Evolutionary conservation across 768 basidiomycete species (phyloP).

Genomic region (Mycena indigotica): DNA sequence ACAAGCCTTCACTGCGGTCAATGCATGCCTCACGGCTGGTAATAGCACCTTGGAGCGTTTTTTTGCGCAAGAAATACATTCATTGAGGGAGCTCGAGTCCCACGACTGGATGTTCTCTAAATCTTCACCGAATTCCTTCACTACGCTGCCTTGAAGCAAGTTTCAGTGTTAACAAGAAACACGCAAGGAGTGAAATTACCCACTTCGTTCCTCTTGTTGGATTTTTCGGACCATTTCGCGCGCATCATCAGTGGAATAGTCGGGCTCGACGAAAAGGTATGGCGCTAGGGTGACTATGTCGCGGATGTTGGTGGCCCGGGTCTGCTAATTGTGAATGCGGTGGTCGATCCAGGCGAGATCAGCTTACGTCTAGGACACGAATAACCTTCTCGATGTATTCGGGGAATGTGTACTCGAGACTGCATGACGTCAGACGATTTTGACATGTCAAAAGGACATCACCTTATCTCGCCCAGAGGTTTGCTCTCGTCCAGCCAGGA

Average conservation of each 20-base stretch:
- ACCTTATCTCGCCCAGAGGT: slow-evolving; percentile 63
- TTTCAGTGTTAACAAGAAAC: slow-evolving; percentile 1
- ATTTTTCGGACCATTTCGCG: slow-evolving; percentile 51
- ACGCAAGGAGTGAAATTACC: slow-evolving; percentile 12
- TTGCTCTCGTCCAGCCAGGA: slow-evolving; percentile 43
- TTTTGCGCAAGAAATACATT: slow-evolving; percentile 48
- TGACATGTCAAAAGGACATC: slow-evolving; percentile 10
- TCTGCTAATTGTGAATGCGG: slow-evolving; percentile 39
- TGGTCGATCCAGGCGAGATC: background rate
- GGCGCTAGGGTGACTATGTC: slow-evolving; percentile 71
- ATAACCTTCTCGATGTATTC: slow-evolving; percentile 70
- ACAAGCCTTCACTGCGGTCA: slow-evolving; percentile 84
- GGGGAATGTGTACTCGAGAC: slow-evolving; percentile 50
- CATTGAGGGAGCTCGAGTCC: slow-evolving; percentile 38
- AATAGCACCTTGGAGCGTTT: slow-evolving; percentile 53
- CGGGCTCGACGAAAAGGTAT: slow-evolving; percentile 79
- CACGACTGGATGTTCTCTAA: slow-evolving; percentile 37
- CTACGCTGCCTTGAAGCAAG: slow-evolving; percentile 32
- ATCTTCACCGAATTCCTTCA: slow-evolving; percentile 33
- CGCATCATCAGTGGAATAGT: slow-evolving; percentile 58
- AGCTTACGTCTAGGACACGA: slow-evolving; percentile 55
- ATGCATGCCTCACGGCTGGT: slow-evolving; percentile 71
- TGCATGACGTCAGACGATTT: slow-evolving; percentile 5
- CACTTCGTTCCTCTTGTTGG: slow-evolving; percentile 47
- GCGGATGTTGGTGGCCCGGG: slow-evolving; percentile 66